Percentiles rank a stretch among this genome's conserved stretches.
These are phyloP conservation scores for Sarcomyxa edulis DNA, from an alignment of 768 basidiomycete species.

Conservation along the genomic window DNA sequence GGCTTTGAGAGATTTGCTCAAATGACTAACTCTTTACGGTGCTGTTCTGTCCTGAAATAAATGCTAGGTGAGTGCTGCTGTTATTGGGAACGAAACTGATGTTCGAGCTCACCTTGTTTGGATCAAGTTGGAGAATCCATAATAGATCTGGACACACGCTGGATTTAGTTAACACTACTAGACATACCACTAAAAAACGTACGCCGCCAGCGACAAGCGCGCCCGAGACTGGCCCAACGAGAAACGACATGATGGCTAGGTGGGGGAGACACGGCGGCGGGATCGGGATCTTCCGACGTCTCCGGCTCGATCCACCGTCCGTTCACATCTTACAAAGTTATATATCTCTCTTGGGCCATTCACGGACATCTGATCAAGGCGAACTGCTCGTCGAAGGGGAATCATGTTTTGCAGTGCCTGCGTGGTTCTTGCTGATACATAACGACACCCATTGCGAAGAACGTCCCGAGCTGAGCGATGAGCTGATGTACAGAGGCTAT, in stretches of 20 bases:
- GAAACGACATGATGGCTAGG: conserved; percentile 56
- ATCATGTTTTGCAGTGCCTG: too few species aligned
- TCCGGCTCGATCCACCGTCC: too few species aligned
- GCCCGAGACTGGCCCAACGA: conserved; percentile 64
- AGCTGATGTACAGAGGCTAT: too few species aligned
- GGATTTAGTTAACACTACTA: not conserved
- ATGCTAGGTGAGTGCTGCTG: conserved; percentile 1
- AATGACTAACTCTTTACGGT: conserved; percentile 47
- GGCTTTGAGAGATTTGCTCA: not conserved
- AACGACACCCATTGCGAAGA: too few species aligned
- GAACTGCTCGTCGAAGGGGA: too few species aligned
- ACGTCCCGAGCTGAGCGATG: too few species aligned
- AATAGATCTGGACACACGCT: conserved; percentile 45
- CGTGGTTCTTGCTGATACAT: too few species aligned
- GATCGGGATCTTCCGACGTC: not conserved
- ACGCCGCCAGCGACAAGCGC: conserved; percentile 66
- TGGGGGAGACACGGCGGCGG: not conserved
- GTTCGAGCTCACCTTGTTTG: conserved; percentile 40
- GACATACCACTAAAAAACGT: conserved; percentile 15
- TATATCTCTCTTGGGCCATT: too few species aligned
- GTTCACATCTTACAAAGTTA: too few species aligned
- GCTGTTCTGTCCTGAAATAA: conserved; percentile 44
- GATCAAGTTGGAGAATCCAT: conserved; percentile 65
- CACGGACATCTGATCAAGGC: too few species aligned
- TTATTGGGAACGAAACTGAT: conserved; percentile 4